phyloP scores from a whole-genome alignment of 2,329 filamentous ascomycete species.

The Rutstroemia sp. region DNA sequence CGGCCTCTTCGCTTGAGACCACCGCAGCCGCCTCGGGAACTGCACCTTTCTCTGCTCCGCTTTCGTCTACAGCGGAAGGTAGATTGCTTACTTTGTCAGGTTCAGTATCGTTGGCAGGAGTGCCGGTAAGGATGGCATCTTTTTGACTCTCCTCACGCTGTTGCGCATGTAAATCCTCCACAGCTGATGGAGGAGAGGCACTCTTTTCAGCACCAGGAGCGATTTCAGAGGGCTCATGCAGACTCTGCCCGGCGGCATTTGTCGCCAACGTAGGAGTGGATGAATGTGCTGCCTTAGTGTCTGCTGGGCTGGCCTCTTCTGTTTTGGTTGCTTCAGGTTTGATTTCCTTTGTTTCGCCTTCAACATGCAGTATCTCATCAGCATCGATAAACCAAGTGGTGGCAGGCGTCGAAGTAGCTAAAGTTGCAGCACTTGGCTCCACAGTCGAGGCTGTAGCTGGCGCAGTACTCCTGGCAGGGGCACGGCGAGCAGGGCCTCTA shows the following conservation, averaged over 20 bases:
- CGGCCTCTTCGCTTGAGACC: constrained; percentile 16
- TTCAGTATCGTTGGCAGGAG: constrained; percentile 8
- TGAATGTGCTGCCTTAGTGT: constrained; percentile 15
- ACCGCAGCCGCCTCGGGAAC: constrained; percentile 11
- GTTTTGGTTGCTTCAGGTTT: not conserved
- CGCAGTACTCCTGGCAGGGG: constrained; percentile 42
- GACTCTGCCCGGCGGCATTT: constrained; percentile 19
- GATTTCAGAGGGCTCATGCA: constrained; percentile 19
- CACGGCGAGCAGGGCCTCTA: constrained; percentile 74
- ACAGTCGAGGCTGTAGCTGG: constrained; percentile 13
- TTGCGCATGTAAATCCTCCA: constrained; percentile 12
- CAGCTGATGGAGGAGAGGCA: constrained; percentile 7
- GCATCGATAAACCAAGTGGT: constrained; percentile 36
- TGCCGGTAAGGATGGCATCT: constrained; percentile 5
- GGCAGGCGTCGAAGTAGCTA: constrained; percentile 28
- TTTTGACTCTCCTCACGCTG: constrained; percentile 16
- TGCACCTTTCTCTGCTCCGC: not conserved
- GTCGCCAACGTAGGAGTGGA: constrained; percentile 20
- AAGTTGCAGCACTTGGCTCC: constrained; percentile 9
- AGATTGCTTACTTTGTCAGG: constrained; percentile 15
- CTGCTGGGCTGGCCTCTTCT: not conserved
- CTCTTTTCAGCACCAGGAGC: constrained; percentile 12
- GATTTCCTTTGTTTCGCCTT: constrained; percentile 1
- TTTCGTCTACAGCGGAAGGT: constrained; percentile 11
- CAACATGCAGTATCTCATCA: constrained; percentile 32